These are phyloP conservation scores for Mycena floridula DNA, from an alignment of 768 basidiomycete species.

Conservation along the genomic window DNA sequence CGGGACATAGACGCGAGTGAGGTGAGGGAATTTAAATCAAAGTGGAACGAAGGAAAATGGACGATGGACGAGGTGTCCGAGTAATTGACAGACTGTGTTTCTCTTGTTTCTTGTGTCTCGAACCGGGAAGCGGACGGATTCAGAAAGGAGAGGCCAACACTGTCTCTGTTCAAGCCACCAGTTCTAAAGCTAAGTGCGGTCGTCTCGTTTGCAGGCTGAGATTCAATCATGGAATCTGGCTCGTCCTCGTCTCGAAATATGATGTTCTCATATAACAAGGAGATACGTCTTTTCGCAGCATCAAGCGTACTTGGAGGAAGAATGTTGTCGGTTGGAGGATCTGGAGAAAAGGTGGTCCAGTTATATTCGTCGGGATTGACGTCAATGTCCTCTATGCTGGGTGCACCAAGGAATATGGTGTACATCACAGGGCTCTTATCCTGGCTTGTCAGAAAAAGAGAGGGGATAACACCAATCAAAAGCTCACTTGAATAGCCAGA, in stretches of 20 bases:
- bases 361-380: conserved; percentile 29
- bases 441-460: no score
- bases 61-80: conserved; percentile 69
- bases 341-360: conserved; percentile 42
- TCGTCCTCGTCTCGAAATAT: conserved; percentile 52
- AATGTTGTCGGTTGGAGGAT: conserved; percentile 4
- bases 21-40: conserved; percentile 56
- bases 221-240: conserved; percentile 20
- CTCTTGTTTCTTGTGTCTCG: conserved; percentile 33
- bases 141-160: conserved; percentile 11
- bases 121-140: conserved; percentile 13
- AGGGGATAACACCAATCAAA: no score
- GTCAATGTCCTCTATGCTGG: conserved; percentile 26
- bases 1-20: conserved; percentile 35
- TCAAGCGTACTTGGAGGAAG: conserved; percentile 49
- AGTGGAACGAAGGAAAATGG: conserved; percentile 69
- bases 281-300: conserved; percentile 64
- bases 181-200: conserved; percentile 55
- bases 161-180: conserved; percentile 43
- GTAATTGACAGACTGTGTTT: conserved; percentile 44
- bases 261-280: conserved; percentile 61
- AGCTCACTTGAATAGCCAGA: no score
- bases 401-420: conserved; percentile 51
- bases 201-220: conserved; percentile 31
- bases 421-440: no score